Evolutionary conservation across 352 stramenopile species (phyloP).

Genomic region (Globisporangium rhizosaccharum): DNA sequence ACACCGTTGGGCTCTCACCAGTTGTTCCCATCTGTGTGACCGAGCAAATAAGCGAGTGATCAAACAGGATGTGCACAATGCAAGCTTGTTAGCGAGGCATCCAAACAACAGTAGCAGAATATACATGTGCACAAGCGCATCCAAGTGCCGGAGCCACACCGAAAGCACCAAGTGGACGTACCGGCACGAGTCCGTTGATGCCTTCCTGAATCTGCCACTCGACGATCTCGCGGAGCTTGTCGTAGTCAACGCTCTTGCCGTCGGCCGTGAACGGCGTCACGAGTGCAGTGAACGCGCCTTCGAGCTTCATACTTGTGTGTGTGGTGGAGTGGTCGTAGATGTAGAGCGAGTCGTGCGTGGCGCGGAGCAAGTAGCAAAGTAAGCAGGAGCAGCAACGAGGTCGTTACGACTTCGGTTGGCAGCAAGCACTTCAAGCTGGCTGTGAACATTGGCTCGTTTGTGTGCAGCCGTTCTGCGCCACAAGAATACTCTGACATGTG

Average conservation of each 20-base stretch:
- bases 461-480: not conserved
- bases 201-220: slow-evolving; percentile 91
- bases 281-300: slow-evolving; percentile 90
- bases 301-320: slow-evolving; percentile 22
- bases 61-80: not conserved
- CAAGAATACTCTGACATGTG: not conserved
- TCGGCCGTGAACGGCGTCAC: slow-evolving; percentile 95
- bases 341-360: not conserved
- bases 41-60: not conserved
- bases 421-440: slow-evolving; percentile 21
- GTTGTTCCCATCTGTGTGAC: slow-evolving; percentile 90
- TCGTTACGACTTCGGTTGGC: slow-evolving; percentile 14
- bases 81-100: not conserved
- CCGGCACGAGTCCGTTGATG: slow-evolving; percentile 95
- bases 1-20: slow-evolving; percentile 94
- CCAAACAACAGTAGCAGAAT: not conserved
- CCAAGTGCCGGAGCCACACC: not conserved
- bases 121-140: too few relatives aligned
- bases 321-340: not conserved
- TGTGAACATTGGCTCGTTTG: not conserved
- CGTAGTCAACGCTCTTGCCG: slow-evolving; percentile 90
- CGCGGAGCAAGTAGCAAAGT: slow-evolving; percentile 12
- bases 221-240: slow-evolving; percentile 87
- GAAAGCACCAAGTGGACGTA: slow-evolving; percentile 23
- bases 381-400: not conserved